These are phyloP conservation scores for Xylaria intraflava DNA, from an alignment of 495 filamentous ascomycete species.

Conservation along the genomic window DNA sequence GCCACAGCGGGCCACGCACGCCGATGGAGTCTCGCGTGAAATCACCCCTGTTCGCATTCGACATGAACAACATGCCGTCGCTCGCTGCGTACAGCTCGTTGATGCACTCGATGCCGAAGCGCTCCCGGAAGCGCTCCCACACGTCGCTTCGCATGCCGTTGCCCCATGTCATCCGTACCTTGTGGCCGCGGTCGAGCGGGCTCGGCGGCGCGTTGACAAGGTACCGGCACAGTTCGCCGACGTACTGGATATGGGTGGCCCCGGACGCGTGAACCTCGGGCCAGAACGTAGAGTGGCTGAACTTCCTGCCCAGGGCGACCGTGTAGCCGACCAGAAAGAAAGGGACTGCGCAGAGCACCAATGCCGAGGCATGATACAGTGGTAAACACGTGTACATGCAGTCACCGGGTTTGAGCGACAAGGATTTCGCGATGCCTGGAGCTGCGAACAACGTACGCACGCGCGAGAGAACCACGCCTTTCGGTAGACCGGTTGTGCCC, in stretches of 20 bases:
- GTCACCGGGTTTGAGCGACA: slow-evolving; percentile 28
- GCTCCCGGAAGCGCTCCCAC: slow-evolving; percentile 59
- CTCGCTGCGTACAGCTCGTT: slow-evolving; percentile 59
- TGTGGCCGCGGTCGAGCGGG: slow-evolving; percentile 56
- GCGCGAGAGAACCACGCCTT: slow-evolving; percentile 33
- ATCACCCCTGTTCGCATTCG: slow-evolving; percentile 50
- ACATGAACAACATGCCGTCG: slow-evolving; percentile 50
- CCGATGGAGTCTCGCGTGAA: slow-evolving; percentile 57
- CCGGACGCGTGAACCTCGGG: slow-evolving; percentile 57
- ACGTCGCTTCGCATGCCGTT: slow-evolving; percentile 75
- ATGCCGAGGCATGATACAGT: slow-evolving; percentile 69
- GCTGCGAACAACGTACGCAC: slow-evolving; percentile 17
- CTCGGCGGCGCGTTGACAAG: slow-evolving; percentile 61
- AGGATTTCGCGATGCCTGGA: slow-evolving; percentile 3
- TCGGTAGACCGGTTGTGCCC: slow-evolving; percentile 50
- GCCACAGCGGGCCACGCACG: slow-evolving; percentile 57
- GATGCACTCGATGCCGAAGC: slow-evolving; percentile 53
- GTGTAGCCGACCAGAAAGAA: slow-evolving; percentile 51
- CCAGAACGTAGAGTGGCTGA: slow-evolving; percentile 70
- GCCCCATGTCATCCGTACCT: slow-evolving; percentile 59
- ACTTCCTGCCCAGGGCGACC: slow-evolving; percentile 61
- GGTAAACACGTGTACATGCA: slow-evolving; percentile 74
- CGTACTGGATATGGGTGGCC: slow-evolving; percentile 69
- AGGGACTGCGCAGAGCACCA: slow-evolving; percentile 43
- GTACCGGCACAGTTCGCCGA: slow-evolving; percentile 73